phyloP scores from a whole-genome alignment of 208 protist genomes.

The Phytomonas sp. region DNA sequence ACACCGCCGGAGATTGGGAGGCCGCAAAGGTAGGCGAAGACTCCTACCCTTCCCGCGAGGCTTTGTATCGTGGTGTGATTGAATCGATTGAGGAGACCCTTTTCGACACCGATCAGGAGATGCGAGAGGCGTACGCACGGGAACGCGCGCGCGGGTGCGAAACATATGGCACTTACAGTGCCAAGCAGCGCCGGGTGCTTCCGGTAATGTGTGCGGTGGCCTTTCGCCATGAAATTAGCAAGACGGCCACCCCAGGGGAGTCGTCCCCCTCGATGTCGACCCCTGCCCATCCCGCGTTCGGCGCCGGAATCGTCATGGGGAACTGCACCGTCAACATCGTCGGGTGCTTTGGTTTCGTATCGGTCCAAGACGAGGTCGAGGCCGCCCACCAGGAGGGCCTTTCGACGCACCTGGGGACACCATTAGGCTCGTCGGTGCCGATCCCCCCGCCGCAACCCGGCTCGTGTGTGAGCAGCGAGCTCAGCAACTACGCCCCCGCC shows the following conservation, averaged over 20 bases:
- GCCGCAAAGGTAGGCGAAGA: constrained; percentile 10
- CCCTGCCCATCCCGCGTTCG: too few species aligned
- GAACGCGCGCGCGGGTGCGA: too few species aligned
- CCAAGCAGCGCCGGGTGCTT: constrained; percentile 39
- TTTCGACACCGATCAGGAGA: constrained; percentile 81
- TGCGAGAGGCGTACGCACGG: constrained; percentile 45
- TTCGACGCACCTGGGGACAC: neutral
- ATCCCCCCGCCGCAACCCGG: neutral
- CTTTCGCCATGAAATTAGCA: constrained; percentile 41
- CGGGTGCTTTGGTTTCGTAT: constrained; percentile 77
- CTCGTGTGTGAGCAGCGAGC: neutral
- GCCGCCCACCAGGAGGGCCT: neutral
- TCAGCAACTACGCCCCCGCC: too few species aligned
- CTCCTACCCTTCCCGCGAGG: constrained; percentile 64
- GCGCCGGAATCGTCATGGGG: too few species aligned
- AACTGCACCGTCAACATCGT: constrained; percentile 65
- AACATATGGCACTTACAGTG: constrained; percentile 3
- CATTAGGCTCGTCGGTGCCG: neutral
- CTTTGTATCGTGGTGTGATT: constrained; percentile 66
- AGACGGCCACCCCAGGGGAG: neutral
- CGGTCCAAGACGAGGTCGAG: constrained; percentile 64
- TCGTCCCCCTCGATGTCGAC: too few species aligned
- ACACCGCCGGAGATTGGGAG: too few species aligned
- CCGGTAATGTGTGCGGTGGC: constrained; percentile 77
- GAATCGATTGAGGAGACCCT: constrained; percentile 69